phyloP scores from a whole-genome alignment of 169 alveolate genomes.

The Cryptosporidium muris region DNA sequence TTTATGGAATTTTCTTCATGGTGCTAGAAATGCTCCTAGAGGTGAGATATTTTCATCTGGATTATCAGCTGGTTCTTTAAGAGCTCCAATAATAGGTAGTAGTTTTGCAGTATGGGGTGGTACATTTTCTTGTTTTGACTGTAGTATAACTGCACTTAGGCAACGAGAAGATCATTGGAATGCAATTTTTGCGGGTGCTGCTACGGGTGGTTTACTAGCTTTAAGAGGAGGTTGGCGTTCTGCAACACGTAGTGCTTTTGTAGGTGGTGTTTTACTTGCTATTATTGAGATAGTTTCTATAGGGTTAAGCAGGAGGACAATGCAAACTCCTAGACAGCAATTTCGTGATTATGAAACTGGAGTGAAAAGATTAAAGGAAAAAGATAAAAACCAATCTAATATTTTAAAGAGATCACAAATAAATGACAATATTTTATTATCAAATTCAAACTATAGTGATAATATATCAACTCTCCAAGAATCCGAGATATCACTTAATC shows the following conservation, averaged over 20 bases:
- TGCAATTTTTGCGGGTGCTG: constrained; percentile 92
- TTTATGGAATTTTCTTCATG: constrained; percentile 90
- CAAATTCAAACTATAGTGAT: too few relatives aligned
- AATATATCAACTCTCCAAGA: too few relatives aligned
- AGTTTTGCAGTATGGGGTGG: constrained; percentile 98
- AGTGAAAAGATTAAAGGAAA: constrained; percentile 7
- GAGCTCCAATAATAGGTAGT: constrained; percentile 94
- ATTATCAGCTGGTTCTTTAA: constrained; percentile 88
- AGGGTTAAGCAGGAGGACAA: constrained; percentile 80
- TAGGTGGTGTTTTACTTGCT: constrained; percentile 88
- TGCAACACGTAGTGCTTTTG: constrained; percentile 88
- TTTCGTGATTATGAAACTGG: constrained; percentile 76
- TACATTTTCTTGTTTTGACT: constrained; percentile 91
- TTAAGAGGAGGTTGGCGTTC: constrained; percentile 86
- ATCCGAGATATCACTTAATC: too few relatives aligned
- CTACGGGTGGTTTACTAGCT: constrained; percentile 93
- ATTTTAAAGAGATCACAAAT: not conserved
- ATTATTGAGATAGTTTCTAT: constrained; percentile 88
- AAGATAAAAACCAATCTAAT: not conserved
- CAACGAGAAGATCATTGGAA: constrained; percentile 94
- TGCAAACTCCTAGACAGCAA: constrained; percentile 88
- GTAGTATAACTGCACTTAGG: constrained; percentile 89
- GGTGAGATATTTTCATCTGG: constrained; percentile 89
- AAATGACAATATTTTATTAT: too few relatives aligned
- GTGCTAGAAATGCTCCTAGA: constrained; percentile 91